Conservation (phyloP, 495 filamentous ascomycete genomes). For the Pyrenopolyporus hunteri region DNA sequence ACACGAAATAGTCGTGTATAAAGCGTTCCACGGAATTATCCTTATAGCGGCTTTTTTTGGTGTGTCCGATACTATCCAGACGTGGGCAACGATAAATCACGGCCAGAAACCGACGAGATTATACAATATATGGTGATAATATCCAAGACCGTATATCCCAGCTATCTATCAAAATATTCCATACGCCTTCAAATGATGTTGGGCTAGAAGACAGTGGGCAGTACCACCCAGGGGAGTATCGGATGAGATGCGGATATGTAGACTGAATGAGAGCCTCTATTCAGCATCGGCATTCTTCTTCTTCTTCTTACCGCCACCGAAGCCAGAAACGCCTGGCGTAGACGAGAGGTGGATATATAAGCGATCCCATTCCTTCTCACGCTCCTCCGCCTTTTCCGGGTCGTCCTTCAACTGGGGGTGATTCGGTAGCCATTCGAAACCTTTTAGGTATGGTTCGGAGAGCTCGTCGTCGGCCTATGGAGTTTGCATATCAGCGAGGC, state of each 20-base stretch:
- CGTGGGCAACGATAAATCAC: too few species aligned
- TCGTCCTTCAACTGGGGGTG: conserved; percentile 67
- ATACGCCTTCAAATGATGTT: conserved; percentile 4
- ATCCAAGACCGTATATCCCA: too few species aligned
- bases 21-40: too few species aligned
- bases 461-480: conserved; percentile 85
- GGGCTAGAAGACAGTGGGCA: conserved; percentile 3
- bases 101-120: neutral
- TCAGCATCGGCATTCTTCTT: conserved; percentile 56
- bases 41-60: too few species aligned
- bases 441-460: conserved; percentile 78
- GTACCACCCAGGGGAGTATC: conserved; percentile 16
- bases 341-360: conserved; percentile 85
- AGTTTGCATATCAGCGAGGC: neutral
- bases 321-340: conserved; percentile 58
- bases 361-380: conserved; percentile 53
- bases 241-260: conserved; percentile 23
- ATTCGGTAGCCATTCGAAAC: conserved; percentile 80
- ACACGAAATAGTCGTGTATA: too few species aligned
- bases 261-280: conserved; percentile 36
- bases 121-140: neutral
- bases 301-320: conserved; percentile 67
- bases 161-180: conserved; percentile 31
- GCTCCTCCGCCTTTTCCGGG: conserved; percentile 47
- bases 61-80: too few species aligned